These are phyloP conservation scores for Achlya hypogyna DNA, from an alignment of 352 stramenopile genomes.

Conservation along the genomic window DNA sequence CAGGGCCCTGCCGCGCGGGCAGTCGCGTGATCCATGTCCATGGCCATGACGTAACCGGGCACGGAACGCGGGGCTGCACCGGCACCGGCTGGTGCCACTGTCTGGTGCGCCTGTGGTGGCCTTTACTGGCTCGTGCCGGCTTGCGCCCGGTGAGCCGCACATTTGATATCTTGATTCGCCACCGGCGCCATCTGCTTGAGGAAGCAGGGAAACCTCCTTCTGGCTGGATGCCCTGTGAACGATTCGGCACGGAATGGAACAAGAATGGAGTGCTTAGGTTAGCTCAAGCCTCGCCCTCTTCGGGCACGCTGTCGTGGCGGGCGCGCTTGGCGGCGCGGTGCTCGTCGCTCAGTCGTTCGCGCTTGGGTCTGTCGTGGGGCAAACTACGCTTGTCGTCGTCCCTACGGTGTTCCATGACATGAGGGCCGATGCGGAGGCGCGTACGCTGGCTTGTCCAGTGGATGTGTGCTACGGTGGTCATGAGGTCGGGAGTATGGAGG, in stretches of 20 bases:
- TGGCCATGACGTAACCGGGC: slow-evolving; percentile 1
- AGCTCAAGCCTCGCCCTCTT: no score
- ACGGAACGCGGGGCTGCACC: background rate
- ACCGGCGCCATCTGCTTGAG: background rate
- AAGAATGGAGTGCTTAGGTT: background rate
- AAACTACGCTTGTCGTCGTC: no score
- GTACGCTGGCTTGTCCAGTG: no score
- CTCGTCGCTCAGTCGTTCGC: no score
- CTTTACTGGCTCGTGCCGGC: background rate
- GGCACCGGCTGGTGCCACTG: background rate
- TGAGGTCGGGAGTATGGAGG: no score
- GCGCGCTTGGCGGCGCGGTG: no score
- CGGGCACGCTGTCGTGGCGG: no score
- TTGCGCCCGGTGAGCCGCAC: background rate
- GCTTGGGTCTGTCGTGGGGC: no score
- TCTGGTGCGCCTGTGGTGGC: background rate
- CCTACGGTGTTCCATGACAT: no score
- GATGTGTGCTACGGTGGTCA: no score
- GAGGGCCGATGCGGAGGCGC: no score
- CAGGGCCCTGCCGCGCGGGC: no score
- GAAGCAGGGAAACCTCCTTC: background rate
- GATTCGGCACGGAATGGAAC: background rate
- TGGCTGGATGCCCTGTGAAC: background rate
- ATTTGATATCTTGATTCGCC: slow-evolving; percentile 6
- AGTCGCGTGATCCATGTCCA: slow-evolving; percentile 8